Evolutionary conservation across 1,284 basidiomycete genomes (phyloP).

Genomic region (Volvariella volvacea): DNA sequence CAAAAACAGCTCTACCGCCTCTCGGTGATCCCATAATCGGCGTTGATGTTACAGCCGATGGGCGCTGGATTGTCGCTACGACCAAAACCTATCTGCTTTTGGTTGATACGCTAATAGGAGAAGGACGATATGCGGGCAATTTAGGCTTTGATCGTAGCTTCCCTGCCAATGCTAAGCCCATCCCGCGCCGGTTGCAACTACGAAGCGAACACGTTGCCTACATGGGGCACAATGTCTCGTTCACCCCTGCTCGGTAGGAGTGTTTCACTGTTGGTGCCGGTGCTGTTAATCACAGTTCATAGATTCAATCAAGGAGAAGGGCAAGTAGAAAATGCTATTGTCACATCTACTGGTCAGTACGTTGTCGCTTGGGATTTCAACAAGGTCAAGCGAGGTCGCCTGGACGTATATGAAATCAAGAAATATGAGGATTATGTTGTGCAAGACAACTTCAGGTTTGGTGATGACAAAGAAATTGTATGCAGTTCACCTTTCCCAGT

Average conservation of each 20-base stretch:
- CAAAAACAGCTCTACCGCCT: constrained; percentile 96
- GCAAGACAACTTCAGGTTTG: constrained; percentile 94
- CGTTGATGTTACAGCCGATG: constrained; percentile 91
- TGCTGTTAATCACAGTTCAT: constrained; percentile 1
- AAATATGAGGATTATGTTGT: constrained; percentile 93
- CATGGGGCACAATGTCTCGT: constrained; percentile 86
- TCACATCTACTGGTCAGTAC: constrained; percentile 94
- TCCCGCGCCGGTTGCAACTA: constrained; percentile 85
- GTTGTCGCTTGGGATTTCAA: constrained; percentile 96
- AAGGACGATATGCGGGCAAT: constrained; percentile 81
- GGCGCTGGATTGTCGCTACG: constrained; percentile 94
- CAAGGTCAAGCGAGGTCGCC: constrained; percentile 87
- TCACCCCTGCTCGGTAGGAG: constrained; percentile 83
- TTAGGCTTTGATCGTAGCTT: constrained; percentile 94
- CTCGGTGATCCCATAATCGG: constrained; percentile 94
- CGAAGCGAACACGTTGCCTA: constrained; percentile 92
- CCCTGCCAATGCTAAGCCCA: constrained; percentile 91
- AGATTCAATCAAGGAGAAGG: constrained; percentile 92
- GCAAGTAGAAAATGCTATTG: constrained; percentile 89
- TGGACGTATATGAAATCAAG: constrained; percentile 95
- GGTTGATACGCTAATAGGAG: constrained; percentile 93
- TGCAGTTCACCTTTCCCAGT: constrained; percentile 20
- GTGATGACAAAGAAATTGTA: constrained; percentile 92
- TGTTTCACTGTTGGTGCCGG: constrained; percentile 2
- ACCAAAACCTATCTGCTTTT: constrained; percentile 93